A percentile compares a stretch with the other conserved stretches of the same genome.
Evolutionary conservation across 1,284 basidiomycete species (phyloP).

Genomic region (Cryptococcus deneoformans): DNA sequence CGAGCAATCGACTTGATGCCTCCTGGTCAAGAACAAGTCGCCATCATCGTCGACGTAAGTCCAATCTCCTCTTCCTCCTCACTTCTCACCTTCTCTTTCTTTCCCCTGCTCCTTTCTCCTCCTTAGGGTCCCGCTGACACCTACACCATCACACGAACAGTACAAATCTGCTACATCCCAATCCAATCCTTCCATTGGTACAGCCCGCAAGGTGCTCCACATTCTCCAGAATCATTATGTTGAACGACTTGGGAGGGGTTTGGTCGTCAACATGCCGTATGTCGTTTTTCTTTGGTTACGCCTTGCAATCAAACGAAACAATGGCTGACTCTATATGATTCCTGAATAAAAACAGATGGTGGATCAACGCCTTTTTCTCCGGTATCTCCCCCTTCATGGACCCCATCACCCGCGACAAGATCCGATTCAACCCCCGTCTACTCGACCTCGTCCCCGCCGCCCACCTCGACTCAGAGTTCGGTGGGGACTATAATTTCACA

Average conservation of each 20-base stretch:
- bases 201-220: conserved; percentile 71
- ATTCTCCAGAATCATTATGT: conserved; percentile 91
- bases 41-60: conserved; percentile 68
- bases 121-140: neutral
- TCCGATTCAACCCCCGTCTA: conserved; percentile 83
- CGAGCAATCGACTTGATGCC: conserved; percentile 84
- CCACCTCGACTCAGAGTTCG: conserved; percentile 79
- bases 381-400: conserved; percentile 85
- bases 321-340: neutral
- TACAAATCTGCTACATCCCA: conserved; percentile 75
- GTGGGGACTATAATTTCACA: conserved; percentile 71
- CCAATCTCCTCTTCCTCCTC: neutral
- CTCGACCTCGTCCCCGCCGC: conserved; percentile 67
- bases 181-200: conserved; percentile 74
- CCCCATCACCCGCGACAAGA: conserved; percentile 87
- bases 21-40: conserved; percentile 70
- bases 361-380: conserved; percentile 82
- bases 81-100: too few relatives aligned
- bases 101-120: too few relatives aligned
- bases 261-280: conserved; percentile 77
- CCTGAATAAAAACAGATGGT: conserved; percentile 34
- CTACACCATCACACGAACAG: conserved; percentile 7
- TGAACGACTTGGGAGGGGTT: conserved; percentile 74
- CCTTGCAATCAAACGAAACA: neutral
- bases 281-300: conserved; percentile 16